Evolutionary conservation across 2,329 filamentous ascomycete genomes (phyloP).

Genomic region (Simplicillium sp.): DNA sequence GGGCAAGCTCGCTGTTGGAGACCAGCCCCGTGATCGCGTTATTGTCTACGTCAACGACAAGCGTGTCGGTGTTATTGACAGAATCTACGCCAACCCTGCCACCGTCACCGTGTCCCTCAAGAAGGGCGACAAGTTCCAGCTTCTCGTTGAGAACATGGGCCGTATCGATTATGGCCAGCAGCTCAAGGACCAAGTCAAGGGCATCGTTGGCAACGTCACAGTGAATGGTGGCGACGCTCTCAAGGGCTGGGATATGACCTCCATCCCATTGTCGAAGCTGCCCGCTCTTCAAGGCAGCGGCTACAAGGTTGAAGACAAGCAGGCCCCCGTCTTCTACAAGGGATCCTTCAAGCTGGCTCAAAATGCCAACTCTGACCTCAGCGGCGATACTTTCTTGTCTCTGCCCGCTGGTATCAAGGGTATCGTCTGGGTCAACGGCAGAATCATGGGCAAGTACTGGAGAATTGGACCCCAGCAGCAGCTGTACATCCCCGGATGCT

Average conservation of each 20-base stretch:
- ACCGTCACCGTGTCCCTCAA: constrained; percentile 26
- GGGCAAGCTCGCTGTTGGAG: constrained; percentile 29
- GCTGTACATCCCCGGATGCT: constrained; percentile 32
- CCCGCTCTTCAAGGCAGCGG: background rate
- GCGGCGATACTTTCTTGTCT: constrained; percentile 25
- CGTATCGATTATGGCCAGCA: constrained; percentile 34
- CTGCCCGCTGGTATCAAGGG: constrained; percentile 32
- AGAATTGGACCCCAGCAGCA: constrained; percentile 35
- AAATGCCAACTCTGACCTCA: constrained; percentile 8
- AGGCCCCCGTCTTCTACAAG: constrained; percentile 8
- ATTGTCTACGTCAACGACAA: constrained; percentile 35
- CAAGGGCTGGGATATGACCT: constrained; percentile 27
- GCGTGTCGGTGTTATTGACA: constrained; percentile 34
- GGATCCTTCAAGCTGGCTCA: constrained; percentile 17
- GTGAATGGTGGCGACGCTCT: constrained; percentile 20
- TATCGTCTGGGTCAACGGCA: constrained; percentile 34
- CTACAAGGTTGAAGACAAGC: constrained; percentile 2
- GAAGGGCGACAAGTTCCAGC: constrained; percentile 27
- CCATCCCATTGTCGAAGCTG: constrained; percentile 13
- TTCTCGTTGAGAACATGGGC: constrained; percentile 41
- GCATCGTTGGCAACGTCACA: constrained; percentile 32
- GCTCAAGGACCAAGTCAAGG: constrained; percentile 34
- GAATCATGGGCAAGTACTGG: constrained; percentile 37
- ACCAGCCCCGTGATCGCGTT: constrained; percentile 33
- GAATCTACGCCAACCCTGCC: constrained; percentile 27